Conservation (phyloP, 2,329 filamentous ascomycete species). For the Amauroascus verrucosus region DNA sequence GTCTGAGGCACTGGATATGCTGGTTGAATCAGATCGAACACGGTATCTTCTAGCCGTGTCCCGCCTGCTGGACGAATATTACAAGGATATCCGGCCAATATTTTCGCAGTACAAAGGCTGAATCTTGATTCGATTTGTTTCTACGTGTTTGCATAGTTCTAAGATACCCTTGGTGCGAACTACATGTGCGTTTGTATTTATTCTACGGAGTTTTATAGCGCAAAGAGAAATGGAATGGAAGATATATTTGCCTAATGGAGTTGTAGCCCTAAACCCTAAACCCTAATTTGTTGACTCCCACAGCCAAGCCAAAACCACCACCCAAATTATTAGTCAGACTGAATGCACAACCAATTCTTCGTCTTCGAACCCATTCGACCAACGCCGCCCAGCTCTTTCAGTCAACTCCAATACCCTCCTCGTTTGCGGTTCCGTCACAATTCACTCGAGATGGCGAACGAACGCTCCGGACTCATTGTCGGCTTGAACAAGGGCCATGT, state of each 20-base stretch:
- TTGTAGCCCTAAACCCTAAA: constrained; percentile 11
- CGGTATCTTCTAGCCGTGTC: not conserved
- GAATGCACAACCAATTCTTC: constrained; percentile 9
- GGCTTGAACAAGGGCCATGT: constrained; percentile 58
- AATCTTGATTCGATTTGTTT: too few relatives aligned
- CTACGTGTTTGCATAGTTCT: too few relatives aligned
- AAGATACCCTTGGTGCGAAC: too few relatives aligned
- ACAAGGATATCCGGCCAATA: not conserved
- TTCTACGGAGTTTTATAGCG: too few relatives aligned
- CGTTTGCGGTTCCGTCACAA: constrained; percentile 23
- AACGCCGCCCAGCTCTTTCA: constrained; percentile 12
- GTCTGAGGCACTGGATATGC: constrained; percentile 2
- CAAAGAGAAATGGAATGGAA: too few relatives aligned
- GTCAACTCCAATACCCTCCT: constrained; percentile 17
- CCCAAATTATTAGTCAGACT: not conserved
- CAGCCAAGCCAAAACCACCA: not conserved
- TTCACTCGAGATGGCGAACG: constrained; percentile 41
- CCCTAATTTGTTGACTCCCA: not conserved
- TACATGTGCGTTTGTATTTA: too few relatives aligned
- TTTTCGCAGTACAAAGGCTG: not conserved
- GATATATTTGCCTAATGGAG: too few relatives aligned
- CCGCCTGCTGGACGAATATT: constrained; percentile 6
- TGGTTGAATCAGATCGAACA: not conserved
- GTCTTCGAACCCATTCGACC: constrained; percentile 4
- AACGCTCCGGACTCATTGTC: constrained; percentile 46